Percentiles rank a stretch among this genome's conserved stretches.
Evolutionary conservation across 805 yeast species (phyloP).

Genomic region (Myxozyma mucilagina): DNA sequence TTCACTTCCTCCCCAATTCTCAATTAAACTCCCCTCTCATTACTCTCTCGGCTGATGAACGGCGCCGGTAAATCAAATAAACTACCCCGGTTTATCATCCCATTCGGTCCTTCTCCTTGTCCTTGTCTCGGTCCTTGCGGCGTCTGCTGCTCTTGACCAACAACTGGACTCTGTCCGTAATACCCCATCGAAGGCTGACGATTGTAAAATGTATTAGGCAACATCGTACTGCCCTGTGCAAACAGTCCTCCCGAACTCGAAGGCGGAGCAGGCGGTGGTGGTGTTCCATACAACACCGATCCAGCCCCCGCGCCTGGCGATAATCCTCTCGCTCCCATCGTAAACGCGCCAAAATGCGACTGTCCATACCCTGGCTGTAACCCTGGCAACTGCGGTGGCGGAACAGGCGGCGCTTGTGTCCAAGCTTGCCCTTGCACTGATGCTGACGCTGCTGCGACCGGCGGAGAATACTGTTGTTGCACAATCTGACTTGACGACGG

Average conservation of each 20-base stretch:
- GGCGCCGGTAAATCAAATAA: conserved; percentile 25
- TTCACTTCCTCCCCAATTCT: not conserved
- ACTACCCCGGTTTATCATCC: conserved; percentile 7
- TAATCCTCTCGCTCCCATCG: not conserved
- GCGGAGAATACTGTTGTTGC: not conserved
- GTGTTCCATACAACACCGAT: not conserved
- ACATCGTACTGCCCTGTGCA: not conserved
- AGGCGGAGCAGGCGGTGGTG: conserved; percentile 6
- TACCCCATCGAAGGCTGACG: not conserved
- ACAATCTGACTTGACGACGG: not conserved
- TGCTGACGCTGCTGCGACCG: not conserved
- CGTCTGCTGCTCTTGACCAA: conserved; percentile 6
- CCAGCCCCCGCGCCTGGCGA: not conserved
- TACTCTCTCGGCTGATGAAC: conserved; percentile 30
- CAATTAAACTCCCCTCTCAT: conserved; percentile 26
- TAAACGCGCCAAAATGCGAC: not conserved
- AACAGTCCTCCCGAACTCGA: not conserved
- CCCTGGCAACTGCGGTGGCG: conserved; percentile 4
- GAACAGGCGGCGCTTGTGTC: not conserved
- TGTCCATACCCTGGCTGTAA: not conserved
- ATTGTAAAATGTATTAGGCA: not conserved
- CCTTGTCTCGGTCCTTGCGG: conserved; percentile 8
- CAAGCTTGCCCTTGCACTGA: not conserved
- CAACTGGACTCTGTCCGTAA: not conserved
- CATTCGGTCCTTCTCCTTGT: conserved; percentile 1